phyloP scores from a whole-genome alignment of 1,139 yeast species.

The Debaryomyces nepalensis region DNA sequence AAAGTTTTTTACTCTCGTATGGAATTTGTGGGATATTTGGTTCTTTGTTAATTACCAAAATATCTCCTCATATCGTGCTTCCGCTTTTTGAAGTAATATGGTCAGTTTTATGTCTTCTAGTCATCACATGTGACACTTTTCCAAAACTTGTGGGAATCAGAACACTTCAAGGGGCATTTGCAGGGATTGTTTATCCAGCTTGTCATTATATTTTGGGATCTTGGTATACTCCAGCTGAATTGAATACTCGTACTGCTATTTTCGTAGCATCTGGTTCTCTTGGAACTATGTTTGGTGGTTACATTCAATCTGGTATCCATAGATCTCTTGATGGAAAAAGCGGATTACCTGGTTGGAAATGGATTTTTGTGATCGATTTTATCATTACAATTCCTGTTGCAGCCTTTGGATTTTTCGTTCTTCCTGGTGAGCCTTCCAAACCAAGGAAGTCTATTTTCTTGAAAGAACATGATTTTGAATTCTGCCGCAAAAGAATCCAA shows the following conservation, averaged over 20 bases:
- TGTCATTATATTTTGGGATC: constrained; percentile 21
- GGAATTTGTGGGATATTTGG: constrained; percentile 10
- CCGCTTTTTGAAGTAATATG: constrained; percentile 4
- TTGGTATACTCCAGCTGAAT: constrained; percentile 22
- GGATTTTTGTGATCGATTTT: constrained; percentile 41
- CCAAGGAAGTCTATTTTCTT: neutral
- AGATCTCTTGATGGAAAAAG: constrained; percentile 28
- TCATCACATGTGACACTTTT: neutral
- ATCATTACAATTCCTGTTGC: constrained; percentile 36
- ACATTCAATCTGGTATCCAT: constrained; percentile 36
- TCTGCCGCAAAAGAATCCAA: constrained; percentile 1
- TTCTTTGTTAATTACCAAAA: neutral
- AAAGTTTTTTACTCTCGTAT: constrained; percentile 15
- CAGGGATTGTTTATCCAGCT: constrained; percentile 22
- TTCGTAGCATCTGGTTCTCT: constrained; percentile 21
- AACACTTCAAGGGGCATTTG: constrained; percentile 16
- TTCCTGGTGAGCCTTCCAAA: constrained; percentile 5
- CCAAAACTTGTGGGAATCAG: constrained; percentile 5
- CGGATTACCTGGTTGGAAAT: constrained; percentile 40
- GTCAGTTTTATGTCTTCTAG: constrained; percentile 3
- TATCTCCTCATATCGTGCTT: constrained; percentile 3
- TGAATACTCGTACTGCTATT: constrained; percentile 23
- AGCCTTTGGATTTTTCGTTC: constrained; percentile 26
- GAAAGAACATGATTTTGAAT: neutral
- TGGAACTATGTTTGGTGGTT: constrained; percentile 38